Evolutionary conservation across 345 rosid genomes (phyloP).

Genomic region (Pistacia vera): DNA sequence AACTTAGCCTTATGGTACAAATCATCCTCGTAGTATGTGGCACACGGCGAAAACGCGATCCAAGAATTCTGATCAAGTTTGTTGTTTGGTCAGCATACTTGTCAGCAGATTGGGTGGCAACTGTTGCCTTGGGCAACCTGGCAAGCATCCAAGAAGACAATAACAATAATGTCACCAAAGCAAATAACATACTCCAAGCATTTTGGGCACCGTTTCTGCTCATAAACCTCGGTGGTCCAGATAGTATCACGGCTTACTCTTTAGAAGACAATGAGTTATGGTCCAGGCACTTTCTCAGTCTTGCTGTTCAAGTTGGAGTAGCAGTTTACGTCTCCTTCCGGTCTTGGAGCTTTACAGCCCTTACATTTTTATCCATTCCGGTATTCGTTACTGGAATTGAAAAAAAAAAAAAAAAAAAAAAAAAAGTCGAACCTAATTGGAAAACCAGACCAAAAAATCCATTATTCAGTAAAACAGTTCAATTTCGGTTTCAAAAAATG

Average conservation of each 20-base stretch:
- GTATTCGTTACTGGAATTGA: conserved; percentile 28
- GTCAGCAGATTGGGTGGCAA: conserved; percentile 28
- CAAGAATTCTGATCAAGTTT: not conserved
- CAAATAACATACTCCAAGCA: not conserved
- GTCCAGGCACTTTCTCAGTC: conserved; percentile 32
- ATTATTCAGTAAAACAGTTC: no score
- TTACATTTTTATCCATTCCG: conserved; percentile 20
- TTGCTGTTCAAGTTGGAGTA: conserved; percentile 23
- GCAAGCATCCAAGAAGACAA: not conserved
- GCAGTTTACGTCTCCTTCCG: conserved; percentile 24
- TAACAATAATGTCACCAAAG: not conserved
- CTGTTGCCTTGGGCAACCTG: conserved; percentile 22
- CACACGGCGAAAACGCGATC: conserved; percentile 6
- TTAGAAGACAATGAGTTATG: conserved; percentile 44
- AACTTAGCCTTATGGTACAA: conserved; percentile 27
- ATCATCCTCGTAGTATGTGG: conserved; percentile 18
- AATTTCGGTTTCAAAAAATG: no score
- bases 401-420: no score
- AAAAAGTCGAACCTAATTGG: no score
- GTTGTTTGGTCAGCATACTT: conserved; percentile 25
- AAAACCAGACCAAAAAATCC: no score
- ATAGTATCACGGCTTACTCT: conserved; percentile 42
- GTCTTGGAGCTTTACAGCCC: not conserved
- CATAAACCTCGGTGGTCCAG: conserved; percentile 49
- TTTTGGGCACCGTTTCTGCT: conserved; percentile 47